These are phyloP conservation scores for Tetrahymena thermophila DNA, from an alignment of 73 alveolate genomes.

Conservation along the genomic window DNA sequence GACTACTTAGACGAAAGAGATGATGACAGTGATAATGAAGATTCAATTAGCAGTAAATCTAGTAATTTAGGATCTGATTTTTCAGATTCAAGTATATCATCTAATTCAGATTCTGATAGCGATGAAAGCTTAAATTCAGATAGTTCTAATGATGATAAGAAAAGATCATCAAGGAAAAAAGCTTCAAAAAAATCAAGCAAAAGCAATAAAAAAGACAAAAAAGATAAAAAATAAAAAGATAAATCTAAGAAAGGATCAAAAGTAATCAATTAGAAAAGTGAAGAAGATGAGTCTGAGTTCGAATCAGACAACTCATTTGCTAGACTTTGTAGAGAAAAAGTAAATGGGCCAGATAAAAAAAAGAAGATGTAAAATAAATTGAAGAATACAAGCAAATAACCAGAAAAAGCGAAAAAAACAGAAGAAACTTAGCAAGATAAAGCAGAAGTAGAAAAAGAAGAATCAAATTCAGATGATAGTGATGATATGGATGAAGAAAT, in stretches of 20 bases:
- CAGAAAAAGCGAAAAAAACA: background rate
- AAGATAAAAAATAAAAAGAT: background rate
- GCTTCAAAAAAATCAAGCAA: background rate
- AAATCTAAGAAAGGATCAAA: background rate
- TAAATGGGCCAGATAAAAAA: constrained; percentile 27
- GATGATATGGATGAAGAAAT: background rate
- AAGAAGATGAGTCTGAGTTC: constrained; percentile 14
- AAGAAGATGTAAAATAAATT: background rate
- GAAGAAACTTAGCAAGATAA: background rate
- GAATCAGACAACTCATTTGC: constrained; percentile 48
- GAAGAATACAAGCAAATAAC: background rate
- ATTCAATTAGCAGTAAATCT: background rate
- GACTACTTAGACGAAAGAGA: background rate
- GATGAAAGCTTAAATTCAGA: background rate
- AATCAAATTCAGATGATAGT: background rate
- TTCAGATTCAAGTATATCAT: background rate
- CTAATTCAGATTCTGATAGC: background rate
- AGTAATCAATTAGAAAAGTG: background rate
- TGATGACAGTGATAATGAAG: background rate
- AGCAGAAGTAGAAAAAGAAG: background rate
- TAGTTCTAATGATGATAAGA: background rate
- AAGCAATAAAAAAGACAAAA: background rate
- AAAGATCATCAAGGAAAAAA: background rate
- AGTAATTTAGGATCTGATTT: background rate
- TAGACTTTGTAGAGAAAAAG: constrained; percentile 18